phyloP scores from a whole-genome alignment of 768 basidiomycete species.

The Podaxis sp. region DNA sequence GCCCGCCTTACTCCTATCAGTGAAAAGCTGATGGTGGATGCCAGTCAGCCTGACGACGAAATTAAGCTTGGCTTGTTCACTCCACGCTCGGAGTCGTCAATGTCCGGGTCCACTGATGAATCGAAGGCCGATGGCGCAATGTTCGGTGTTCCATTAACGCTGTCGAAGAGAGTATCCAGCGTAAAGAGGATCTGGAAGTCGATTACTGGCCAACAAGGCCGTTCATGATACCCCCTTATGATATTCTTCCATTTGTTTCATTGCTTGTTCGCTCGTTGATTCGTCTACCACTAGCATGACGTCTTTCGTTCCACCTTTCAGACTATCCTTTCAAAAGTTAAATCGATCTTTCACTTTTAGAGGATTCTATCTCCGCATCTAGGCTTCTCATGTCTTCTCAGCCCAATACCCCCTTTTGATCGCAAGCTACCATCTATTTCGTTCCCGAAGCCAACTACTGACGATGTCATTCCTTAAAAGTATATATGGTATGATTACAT shows the following conservation, averaged over 20 bases:
- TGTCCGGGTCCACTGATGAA: not conserved
- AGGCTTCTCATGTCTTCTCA: not conserved
- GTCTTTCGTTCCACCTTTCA: not conserved
- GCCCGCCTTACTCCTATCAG: not conserved
- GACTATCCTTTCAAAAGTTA: not conserved
- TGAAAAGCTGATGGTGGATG: not conserved
- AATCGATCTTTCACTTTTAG: not conserved
- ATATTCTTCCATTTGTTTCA: not conserved
- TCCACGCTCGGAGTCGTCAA: not conserved
- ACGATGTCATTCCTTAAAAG: too few species aligned
- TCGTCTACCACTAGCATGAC: not conserved
- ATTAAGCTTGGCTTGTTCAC: constrained; percentile 6
- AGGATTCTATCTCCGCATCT: not conserved
- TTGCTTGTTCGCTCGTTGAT: not conserved
- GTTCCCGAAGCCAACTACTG: too few species aligned
- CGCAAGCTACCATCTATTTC: too few species aligned
- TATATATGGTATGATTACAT: too few species aligned
- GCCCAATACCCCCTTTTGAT: too few species aligned
- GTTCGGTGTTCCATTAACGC: not conserved
- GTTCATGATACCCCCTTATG: not conserved
- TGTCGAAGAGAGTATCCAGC: not conserved
- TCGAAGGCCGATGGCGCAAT: not conserved
- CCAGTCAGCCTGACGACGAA: not conserved
- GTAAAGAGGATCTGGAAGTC: constrained; percentile 9
- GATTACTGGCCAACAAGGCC: not conserved